Percentiles rank a stretch among this genome's conserved stretches.
Conservation (phyloP, 208 protist species). For the Leishmania martiniquensis region DNA sequence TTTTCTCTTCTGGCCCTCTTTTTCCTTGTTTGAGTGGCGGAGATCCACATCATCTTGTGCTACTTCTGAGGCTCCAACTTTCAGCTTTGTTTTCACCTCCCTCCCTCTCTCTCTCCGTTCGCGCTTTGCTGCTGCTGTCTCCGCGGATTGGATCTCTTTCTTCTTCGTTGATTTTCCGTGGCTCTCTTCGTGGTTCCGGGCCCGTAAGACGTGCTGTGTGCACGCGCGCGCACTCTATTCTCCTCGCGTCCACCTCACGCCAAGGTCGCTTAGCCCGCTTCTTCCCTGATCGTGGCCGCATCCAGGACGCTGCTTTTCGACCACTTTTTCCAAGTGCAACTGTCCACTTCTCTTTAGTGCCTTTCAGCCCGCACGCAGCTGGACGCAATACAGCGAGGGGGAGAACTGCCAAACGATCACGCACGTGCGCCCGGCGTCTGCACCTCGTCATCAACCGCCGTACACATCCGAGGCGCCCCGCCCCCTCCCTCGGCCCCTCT, state of each 20-base stretch:
- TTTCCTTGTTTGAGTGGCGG: too few species aligned
- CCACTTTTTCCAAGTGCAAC: not conserved
- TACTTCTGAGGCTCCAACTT: not conserved
- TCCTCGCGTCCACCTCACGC: too few species aligned
- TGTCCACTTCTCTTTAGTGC: not conserved
- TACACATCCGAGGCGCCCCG: not conserved
- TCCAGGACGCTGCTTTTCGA: not conserved
- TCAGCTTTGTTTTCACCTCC: not conserved
- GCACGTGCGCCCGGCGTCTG: not conserved
- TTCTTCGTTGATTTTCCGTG: too few species aligned
- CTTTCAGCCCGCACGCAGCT: not conserved
- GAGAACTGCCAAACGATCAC: not conserved
- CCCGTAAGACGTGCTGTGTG: not conserved
- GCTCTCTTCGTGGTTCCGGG: too few species aligned
- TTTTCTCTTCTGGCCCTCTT: constrained; percentile 3
- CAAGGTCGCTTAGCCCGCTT: too few species aligned
- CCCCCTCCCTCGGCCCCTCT: not conserved
- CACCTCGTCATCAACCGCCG: not conserved
- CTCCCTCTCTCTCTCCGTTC: not conserved
- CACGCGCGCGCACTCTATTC: not conserved
- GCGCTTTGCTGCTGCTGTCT: not conserved
- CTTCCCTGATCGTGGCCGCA: not conserved
- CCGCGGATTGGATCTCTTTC: constrained; percentile 4
- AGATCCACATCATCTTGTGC: too few species aligned
- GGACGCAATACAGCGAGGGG: not conserved